Evolutionary conservation across 2,329 filamentous ascomycete species (phyloP), one percentile per base, ranked within the genome.

Genomic region (Elsinoe arachidis): DNA sequence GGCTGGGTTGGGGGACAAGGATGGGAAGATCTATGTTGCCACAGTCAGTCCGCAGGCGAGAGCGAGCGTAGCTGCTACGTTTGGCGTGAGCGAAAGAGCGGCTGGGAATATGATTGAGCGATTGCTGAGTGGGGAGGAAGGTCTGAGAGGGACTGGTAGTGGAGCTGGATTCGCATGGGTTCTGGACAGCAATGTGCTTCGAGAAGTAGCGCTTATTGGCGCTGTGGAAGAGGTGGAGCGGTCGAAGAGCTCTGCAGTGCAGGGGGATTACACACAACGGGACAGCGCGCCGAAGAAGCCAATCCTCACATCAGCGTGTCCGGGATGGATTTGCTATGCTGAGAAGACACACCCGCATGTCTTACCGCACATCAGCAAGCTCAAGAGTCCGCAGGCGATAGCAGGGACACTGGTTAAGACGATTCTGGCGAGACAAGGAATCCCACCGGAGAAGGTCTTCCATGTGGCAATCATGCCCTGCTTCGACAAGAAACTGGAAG

Each of bases 401-500:
- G 87, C 88, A 62, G 93, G 93, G 11, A 96, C 90, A 0, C 78
- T 97, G 41, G 71, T 99, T 57, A 99, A 99, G 73, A 92, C 90
- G 0, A 82, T 87, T 0, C 74, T 99, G 35, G 90, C 87, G 70
- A 83, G 82, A 63, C 80, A 76, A 55, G 82, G 82, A 34, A 83
- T 96, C 51, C 72, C 85, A 0, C 87, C 90, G 0, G 84, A 85
- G 61, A 83, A 85, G 63, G 90, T 99, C 69, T 99, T 92, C 89
- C 92, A 97, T 71, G 73, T 97, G 55, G 90, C 92, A 11, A 80
- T 99, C 46, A 99, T 99, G 93, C 93, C 93, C 17, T 99, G 93
- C 71, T 97, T 99, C 70, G 93, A 99, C 72, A 99, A 99, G 77
- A 99, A 99, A 72, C 80, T 99, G 26, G 93, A 99, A 74, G 93